Evolutionary conservation across 768 basidiomycete species (phyloP), one percentile per base, ranked within the genome.

Genomic region (Pleurotus eryngii): DNA sequence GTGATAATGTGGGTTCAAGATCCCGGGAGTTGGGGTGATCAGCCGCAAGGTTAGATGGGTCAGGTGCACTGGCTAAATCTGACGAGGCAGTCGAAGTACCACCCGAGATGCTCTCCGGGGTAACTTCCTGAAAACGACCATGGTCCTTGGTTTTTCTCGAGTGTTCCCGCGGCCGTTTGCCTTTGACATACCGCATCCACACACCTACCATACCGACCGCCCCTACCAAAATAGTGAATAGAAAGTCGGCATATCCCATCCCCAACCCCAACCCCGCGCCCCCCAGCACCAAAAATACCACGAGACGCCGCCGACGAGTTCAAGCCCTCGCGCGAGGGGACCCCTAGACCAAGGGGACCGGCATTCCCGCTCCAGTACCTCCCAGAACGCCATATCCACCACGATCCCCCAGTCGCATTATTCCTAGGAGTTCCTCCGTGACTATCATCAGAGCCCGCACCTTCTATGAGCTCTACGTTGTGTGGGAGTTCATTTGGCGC

Each of bases 281-380:
- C 15, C 12, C 39, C 51, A 1, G 42, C 15, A 24, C 39, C 24
- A 22, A 38, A 26, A 12, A 54, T 54, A 39, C 18, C 38, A 40
- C 18, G 39, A 42, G 51, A 38, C 22, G 49, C 14, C 20, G 7
- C 27, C 15, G 15, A 20, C 3, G 20, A 27, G 30, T 27, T 50
- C 30, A 35, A 11, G 42, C 42, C 42, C 11, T 17, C 42, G 42
- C 42, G n/a, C 42, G 42, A 22, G 2, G 42, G n/a, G n/a, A 45
- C 15, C 17, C 30, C 49, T 6, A 50, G 11, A 37, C 51, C 17
- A 18, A 54, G 15, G 18, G 20, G 15, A 9, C 22, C 22, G 9
- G n/a, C 20, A 22, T 54, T 40, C 7, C 51, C 51, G 20, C 51
- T 54, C 51, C 51, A 54, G 38, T 27, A 54, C 39, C 51, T 54